These are phyloP conservation scores for Flaveria bidentis DNA, from an alignment of 129 eudicot genomes.

Conservation along the genomic window DNA sequence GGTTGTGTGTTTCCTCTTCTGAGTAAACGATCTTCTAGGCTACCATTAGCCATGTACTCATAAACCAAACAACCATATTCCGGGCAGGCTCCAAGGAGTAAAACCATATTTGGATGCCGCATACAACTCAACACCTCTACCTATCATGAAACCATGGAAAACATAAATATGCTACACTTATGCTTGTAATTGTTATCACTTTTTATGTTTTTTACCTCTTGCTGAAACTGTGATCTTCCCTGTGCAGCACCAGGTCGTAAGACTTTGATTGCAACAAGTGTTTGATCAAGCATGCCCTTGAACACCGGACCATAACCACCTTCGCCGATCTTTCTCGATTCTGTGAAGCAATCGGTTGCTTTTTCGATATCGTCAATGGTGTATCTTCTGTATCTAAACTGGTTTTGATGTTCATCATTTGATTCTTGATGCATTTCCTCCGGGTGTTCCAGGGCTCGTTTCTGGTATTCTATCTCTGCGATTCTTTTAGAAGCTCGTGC, in stretches of 20 bases:
- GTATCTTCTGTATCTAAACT: constrained; percentile 49
- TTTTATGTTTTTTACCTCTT: constrained; percentile 41
- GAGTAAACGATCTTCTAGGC: constrained; percentile 64
- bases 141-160: constrained; percentile 31
- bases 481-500: constrained; percentile 47
- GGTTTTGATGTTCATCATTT: constrained; percentile 5
- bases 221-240: constrained; percentile 67
- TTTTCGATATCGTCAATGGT: constrained; percentile 56
- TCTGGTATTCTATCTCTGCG: constrained; percentile 40
- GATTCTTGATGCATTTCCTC: constrained; percentile 35
- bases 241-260: constrained; percentile 67
- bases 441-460: constrained; percentile 25
- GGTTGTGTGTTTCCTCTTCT: constrained; percentile 49
- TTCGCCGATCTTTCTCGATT: constrained; percentile 55
- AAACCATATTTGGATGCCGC: constrained; percentile 72
- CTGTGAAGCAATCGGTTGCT: constrained; percentile 52
- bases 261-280: constrained; percentile 59
- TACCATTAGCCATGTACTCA: constrained; percentile 65
- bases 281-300: constrained; percentile 48
- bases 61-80: constrained; percentile 68
- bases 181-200: too few relatives aligned
- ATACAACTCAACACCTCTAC: constrained; percentile 73
- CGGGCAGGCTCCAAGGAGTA: constrained; percentile 66
- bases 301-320: constrained; percentile 76
- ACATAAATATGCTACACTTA: not conserved